Evolutionary conservation across 2,329 filamentous ascomycete genomes (phyloP).

Genomic region (Penicillium sp.): DNA sequence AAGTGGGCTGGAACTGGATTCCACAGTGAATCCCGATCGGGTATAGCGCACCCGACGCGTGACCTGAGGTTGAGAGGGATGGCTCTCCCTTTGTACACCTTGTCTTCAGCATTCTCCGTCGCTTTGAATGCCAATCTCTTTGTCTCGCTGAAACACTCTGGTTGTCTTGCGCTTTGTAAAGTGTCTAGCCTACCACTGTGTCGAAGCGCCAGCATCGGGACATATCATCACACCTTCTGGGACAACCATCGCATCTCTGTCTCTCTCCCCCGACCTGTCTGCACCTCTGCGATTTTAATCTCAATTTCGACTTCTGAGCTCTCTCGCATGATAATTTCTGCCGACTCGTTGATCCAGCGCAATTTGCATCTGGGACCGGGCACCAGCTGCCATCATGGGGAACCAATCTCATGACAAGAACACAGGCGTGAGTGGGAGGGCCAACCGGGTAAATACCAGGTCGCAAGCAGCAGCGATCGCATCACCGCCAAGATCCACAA

Average conservation of each 20-base stretch:
- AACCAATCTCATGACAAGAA: constrained; percentile 16
- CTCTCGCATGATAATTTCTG: constrained; percentile 12
- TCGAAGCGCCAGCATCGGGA: constrained; percentile 9
- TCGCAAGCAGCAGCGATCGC: constrained; percentile 32
- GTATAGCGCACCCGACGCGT: constrained; percentile 38
- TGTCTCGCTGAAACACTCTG: constrained; percentile 5
- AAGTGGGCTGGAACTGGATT: not conserved
- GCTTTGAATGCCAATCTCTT: constrained; percentile 12
- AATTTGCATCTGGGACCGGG: constrained; percentile 13
- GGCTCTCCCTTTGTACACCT: constrained; percentile 21
- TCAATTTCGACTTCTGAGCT: not conserved
- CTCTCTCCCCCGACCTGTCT: not conserved
- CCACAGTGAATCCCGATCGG: constrained; percentile 16
- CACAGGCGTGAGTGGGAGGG: constrained; percentile 17
- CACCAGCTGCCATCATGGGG: constrained; percentile 17
- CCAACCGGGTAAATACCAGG: constrained; percentile 18
- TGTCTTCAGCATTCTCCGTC: constrained; percentile 2
- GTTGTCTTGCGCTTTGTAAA: not conserved
- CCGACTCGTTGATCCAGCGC: constrained; percentile 4
- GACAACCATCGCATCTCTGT: constrained; percentile 2
- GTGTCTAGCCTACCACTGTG: constrained; percentile 3
- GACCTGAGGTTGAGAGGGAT: constrained; percentile 27
- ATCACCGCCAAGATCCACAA: constrained; percentile 56
- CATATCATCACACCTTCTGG: constrained; percentile 9
- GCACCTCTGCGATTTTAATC: not conserved